Percentiles rank a stretch among this genome's conserved stretches.
Conservation (phyloP, 2,329 filamentous ascomycete genomes). For the Arachnopeziza araneosa region DNA sequence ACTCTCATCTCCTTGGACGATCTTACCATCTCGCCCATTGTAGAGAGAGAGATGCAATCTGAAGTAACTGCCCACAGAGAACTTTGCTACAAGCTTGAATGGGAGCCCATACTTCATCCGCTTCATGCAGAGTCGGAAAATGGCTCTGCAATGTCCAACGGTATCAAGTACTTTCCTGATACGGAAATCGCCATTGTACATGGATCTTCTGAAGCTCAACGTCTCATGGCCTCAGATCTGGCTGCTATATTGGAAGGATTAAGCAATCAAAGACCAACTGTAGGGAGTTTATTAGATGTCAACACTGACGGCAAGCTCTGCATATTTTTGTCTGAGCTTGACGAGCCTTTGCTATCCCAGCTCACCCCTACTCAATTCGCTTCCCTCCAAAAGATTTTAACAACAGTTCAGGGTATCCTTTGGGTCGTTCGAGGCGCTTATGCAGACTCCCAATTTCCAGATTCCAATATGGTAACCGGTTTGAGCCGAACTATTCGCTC, state of each 20-base stretch:
- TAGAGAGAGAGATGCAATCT: constrained; percentile 31
- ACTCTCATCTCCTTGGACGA: constrained; percentile 35
- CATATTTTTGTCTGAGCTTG: constrained; percentile 44
- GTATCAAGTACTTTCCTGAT: constrained; percentile 26
- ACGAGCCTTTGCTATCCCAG: constrained; percentile 32
- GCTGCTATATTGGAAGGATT: constrained; percentile 30
- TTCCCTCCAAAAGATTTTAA: constrained; percentile 37
- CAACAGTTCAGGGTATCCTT: constrained; percentile 23
- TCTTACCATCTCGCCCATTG: constrained; percentile 37
- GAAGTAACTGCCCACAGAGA: constrained; percentile 33
- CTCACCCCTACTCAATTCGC: constrained; percentile 39
- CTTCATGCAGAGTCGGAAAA: not conserved
- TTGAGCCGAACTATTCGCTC: not conserved
- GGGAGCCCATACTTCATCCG: constrained; percentile 34
- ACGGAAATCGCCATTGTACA: constrained; percentile 25
- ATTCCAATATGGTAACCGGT: not conserved
- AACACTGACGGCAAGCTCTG: constrained; percentile 29
- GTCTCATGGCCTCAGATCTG: constrained; percentile 32
- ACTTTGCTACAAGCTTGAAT: constrained; percentile 43
- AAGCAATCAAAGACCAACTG: constrained; percentile 33
- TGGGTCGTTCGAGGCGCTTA: not conserved
- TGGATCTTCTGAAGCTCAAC: constrained; percentile 21
- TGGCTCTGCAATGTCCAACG: constrained; percentile 15
- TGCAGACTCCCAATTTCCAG: not conserved
- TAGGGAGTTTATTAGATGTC: constrained; percentile 29